Evolutionary conservation across 2,329 filamentous ascomycete species (phyloP), one percentile per base, ranked within the genome.

Genomic region (Aureobasidium leucospermi): DNA sequence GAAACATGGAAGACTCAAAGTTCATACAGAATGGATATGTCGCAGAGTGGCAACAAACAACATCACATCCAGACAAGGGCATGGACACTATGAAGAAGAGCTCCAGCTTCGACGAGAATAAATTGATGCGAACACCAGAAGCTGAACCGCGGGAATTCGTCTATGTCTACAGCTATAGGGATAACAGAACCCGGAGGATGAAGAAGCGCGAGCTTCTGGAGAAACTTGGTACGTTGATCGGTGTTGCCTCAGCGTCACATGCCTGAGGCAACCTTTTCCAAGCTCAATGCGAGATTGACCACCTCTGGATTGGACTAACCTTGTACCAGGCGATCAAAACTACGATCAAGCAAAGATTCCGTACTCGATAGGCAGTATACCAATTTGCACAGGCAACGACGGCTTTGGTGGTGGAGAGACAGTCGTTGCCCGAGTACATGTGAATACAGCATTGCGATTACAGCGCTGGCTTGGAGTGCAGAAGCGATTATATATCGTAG

Each of bases 341-440:
- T 31, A 36, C 19, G 38, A 51, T 28, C 42, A 57, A 39, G 52
- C 36, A n/a, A n/a, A 19, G 13, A 60, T 60, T 8, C 59, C 59
- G 5, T 46, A 42, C 6, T 39, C 42, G 13, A 38, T 31, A 15
- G 43, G 59, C 34, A 57, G 59, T 11, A n/a, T 60, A 23, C 36
- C 59, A 6, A 60, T 60, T 28, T 45, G 52, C 13, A 39, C 48
- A 16, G 38, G 46, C 15, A 36, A 39, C 28, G 45, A 45, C 7
- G 41, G 31, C 15, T 38, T 51, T 1, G 42, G 38, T 2, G 59
- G 52, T 6, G 41, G 41, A 10, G 43, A 60, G 10, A 58, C 42
- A 4, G 23, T 60, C 11, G 59, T 57, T 49, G 59, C 59, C 13
- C 16, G 42, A 29, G 59, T 60, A 32, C 53, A 60, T n/a, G 38